These are phyloP conservation scores for Golubevia sp. DNA, from an alignment of 1,284 basidiomycete species.

Conservation along the genomic window DNA sequence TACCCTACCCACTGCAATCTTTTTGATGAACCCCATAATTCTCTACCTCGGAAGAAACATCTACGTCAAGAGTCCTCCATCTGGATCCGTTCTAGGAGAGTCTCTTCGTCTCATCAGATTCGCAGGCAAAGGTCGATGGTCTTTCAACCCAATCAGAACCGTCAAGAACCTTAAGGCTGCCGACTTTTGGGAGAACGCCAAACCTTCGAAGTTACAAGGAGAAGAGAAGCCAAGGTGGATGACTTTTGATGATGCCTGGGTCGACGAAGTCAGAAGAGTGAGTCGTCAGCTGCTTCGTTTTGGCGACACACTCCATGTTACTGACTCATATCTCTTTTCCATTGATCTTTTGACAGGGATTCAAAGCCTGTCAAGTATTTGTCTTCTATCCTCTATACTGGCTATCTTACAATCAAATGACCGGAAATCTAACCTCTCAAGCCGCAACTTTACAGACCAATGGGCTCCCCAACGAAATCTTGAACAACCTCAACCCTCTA, in stretches of 20 bases:
- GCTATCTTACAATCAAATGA: constrained; percentile 64
- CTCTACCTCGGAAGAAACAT: constrained; percentile 62
- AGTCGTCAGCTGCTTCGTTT: too few species aligned
- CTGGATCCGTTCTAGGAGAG: constrained; percentile 64
- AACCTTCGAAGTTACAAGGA: constrained; percentile 61
- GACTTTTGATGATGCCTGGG: constrained; percentile 65
- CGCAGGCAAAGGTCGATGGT: constrained; percentile 31
- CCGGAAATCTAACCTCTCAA: constrained; percentile 63
- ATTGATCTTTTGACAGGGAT: too few species aligned
- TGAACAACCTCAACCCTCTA: constrained; percentile 65
- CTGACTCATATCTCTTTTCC: too few species aligned
- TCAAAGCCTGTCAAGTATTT: constrained; percentile 65
- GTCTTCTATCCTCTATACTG: constrained; percentile 64
- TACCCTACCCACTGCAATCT: constrained; percentile 65
- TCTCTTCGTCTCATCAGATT: constrained; percentile 36
- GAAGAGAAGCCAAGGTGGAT: constrained; percentile 56
- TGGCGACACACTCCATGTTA: too few species aligned
- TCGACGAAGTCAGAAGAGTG: constrained; percentile 64
- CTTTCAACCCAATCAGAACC: constrained; percentile 32
- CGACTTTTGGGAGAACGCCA: constrained; percentile 64
- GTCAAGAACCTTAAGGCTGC: constrained; percentile 43
- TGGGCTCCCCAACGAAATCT: constrained; percentile 65
- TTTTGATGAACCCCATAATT: constrained; percentile 63
- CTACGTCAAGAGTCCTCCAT: constrained; percentile 63
- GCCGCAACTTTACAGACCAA: constrained; percentile 63